Percentiles rank a stretch among this genome's conserved stretches.
Conservation (phyloP, 768 basidiomycete genomes). For the Daedalea quercina region DNA sequence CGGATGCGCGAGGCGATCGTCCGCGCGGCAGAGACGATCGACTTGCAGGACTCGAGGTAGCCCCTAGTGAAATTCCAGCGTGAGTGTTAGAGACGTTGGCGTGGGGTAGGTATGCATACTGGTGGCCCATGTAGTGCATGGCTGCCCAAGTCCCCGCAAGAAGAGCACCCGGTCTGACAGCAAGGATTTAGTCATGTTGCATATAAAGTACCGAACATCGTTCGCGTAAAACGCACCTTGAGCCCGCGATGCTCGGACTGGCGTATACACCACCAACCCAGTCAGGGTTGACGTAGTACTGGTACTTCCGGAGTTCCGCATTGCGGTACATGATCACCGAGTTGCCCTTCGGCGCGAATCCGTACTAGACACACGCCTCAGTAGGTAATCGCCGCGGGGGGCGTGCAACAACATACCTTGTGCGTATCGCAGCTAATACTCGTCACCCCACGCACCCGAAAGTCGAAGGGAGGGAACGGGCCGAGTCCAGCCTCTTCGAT, state of each 20-base stretch:
- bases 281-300: slow-evolving; percentile 78
- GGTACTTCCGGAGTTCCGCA: slow-evolving; percentile 66
- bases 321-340: slow-evolving; percentile 95
- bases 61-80: slow-evolving; percentile 63
- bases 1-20: slow-evolving; percentile 62
- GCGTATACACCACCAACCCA: slow-evolving; percentile 91
- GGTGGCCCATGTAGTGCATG: slow-evolving; percentile 86
- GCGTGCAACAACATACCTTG: slow-evolving; percentile 46
- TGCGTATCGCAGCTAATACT: slow-evolving; percentile 95
- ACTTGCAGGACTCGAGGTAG: slow-evolving; percentile 78
- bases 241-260: slow-evolving; percentile 85
- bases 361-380: slow-evolving; percentile 56
- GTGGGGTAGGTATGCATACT: slow-evolving; percentile 49
- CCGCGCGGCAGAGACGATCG: slow-evolving; percentile 73
- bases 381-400: background rate
- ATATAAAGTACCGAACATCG: too few species aligned
- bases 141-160: slow-evolving; percentile 97
- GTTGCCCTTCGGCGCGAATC: slow-evolving; percentile 92
- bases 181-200: too few species aligned
- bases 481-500: slow-evolving; percentile 67
- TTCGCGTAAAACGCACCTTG: slow-evolving; percentile 57
- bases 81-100: too few species aligned
- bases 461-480: slow-evolving; percentile 77
- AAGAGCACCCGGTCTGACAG: slow-evolving; percentile 73
- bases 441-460: slow-evolving; percentile 85